These are phyloP conservation scores for Microascus cirrosus DNA, from an alignment of 2,329 filamentous ascomycete species.

Conservation along the genomic window DNA sequence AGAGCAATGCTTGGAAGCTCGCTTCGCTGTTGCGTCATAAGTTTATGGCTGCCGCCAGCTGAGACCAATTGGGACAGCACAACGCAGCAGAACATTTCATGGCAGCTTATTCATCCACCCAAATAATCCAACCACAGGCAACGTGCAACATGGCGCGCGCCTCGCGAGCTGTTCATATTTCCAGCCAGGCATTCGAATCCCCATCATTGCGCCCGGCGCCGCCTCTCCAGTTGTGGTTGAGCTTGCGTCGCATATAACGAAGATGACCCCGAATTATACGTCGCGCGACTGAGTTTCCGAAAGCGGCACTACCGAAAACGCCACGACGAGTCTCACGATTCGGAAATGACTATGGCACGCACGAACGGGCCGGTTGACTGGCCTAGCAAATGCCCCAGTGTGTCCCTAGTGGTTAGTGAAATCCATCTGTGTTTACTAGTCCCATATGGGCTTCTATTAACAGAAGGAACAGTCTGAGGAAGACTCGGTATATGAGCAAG, in stretches of 20 bases:
- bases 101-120: neutral
- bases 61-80: neutral
- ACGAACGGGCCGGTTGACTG: neutral
- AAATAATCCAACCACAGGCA: neutral
- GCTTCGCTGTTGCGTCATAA: neutral
- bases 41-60: neutral
- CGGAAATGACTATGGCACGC: neutral
- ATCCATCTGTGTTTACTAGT: neutral
- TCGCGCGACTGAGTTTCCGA: neutral
- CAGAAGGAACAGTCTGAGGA: conserved; percentile 54
- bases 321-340: neutral
- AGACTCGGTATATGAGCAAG: conserved; percentile 93
- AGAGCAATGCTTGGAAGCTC: neutral
- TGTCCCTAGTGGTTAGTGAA: neutral
- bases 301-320: neutral
- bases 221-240: neutral
- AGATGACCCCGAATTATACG: neutral
- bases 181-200: neutral
- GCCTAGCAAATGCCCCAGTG: neutral
- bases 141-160: neutral
- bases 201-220: neutral
- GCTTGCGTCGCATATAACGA: neutral
- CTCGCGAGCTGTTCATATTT: neutral
- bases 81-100: neutral
- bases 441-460: neutral